Base-by-base conservation (phyloP, 108 stramenopile genomes). In the Discostella stelligeroides region DNA sequence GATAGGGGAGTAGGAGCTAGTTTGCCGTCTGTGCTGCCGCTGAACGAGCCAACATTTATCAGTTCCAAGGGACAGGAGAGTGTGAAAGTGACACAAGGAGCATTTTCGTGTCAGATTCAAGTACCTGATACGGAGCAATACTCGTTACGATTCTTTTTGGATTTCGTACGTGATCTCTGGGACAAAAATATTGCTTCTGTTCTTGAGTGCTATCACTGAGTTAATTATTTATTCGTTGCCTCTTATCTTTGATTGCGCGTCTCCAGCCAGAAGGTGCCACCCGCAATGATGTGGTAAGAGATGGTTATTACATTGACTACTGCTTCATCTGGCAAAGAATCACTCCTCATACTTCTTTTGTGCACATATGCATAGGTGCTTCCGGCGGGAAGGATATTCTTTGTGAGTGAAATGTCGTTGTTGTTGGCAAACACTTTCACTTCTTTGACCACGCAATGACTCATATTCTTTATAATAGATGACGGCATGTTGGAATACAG, bases 41-140 rank as follows among this genome's bases (percentile, higher is more conserved):
- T 75, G 29, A 75, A 75, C 34, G 74, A 75, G 55, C 74, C 74
- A 25, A 28, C 74, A 7, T 75, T 75, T 29, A 20, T 75, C 1
- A 42, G 54, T n/a, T 0, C 59, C 4, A 41, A 61, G 7, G 74
- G 74, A 4, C 40, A 7, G 15, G 48, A 75, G 38, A n/a, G 14
- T 18, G 67, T 75, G 18, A 62, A 62, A 24, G 68, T 75, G 17
- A 23, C 47, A 12, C 47, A 60, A 12, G 74, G 74, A 14, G 68
- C 68, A 0, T 75, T 70, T 28, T 68, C 60, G 18, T 61, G 68
- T 27, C 41, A 61, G 7, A 28, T 75, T 27, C 74, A 75, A 45
- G 34, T 20, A 20, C 5, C 34, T 0, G 37, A 61, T 30, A 46
- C 68, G 23, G 68, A 62, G n/a, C 74, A 72, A n/a, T 77, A 77